These are phyloP conservation scores for Tolypocladium nubicola DNA, from an alignment of 2,329 filamentous ascomycete genomes.

Conservation along the genomic window DNA sequence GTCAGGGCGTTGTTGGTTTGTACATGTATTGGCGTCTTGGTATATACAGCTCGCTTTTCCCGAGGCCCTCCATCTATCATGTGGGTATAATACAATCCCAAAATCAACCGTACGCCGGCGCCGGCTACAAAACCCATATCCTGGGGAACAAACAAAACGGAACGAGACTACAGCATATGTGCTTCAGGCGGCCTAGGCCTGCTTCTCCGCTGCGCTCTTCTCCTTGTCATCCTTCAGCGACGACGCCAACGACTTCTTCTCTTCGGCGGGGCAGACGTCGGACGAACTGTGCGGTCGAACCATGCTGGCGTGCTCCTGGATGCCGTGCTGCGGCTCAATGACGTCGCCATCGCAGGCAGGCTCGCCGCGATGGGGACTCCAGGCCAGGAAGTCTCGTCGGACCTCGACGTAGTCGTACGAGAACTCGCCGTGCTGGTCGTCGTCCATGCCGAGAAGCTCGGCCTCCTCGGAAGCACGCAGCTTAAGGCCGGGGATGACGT, in stretches of 20 bases:
- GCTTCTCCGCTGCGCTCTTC: constrained; percentile 2
- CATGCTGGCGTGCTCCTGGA: constrained; percentile 49
- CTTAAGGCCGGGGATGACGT: constrained; percentile 66
- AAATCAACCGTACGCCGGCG: constrained; percentile 4
- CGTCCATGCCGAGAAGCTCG: constrained; percentile 79
- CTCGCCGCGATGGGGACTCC: constrained; percentile 66
- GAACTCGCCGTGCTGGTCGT: constrained; percentile 83
- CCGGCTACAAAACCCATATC: constrained; percentile 5
- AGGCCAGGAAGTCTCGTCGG: constrained; percentile 76
- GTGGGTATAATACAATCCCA: constrained; percentile 1
- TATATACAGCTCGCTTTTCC: not conserved
- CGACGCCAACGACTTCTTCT: constrained; percentile 6
- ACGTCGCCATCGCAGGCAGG: constrained; percentile 47
- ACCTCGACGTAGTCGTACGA: constrained; percentile 88
- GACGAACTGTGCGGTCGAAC: constrained; percentile 15
- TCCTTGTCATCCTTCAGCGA: constrained; percentile 4
- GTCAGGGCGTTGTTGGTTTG: not conserved
- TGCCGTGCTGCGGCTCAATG: constrained; percentile 59
- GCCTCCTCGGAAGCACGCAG: constrained; percentile 73
- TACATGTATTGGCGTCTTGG: not conserved
- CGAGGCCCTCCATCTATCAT: not conserved
- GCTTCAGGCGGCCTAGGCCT: not conserved
- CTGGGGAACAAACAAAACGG: not conserved
- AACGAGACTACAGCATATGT: not conserved
- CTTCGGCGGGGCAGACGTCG: constrained; percentile 3